These are phyloP conservation scores for Xylariaceae sp. DNA, from an alignment of 2,329 filamentous ascomycete species.

Conservation along the genomic window DNA sequence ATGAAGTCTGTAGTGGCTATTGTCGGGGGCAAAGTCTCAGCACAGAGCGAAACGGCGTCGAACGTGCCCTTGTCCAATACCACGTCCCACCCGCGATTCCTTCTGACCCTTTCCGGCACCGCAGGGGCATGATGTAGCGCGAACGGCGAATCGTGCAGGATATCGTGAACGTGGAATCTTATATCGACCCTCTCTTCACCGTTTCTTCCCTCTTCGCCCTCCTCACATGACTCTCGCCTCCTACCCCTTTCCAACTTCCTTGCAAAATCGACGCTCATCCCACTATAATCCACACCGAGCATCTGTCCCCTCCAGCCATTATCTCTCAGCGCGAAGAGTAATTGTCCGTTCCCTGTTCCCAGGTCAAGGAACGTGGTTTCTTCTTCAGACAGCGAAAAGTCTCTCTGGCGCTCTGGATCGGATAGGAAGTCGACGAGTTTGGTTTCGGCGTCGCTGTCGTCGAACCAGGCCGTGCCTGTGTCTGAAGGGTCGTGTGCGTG, in stretches of 20 bases:
- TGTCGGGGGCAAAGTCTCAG: constrained; percentile 36
- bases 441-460: constrained; percentile 80
- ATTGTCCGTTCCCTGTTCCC: constrained; percentile 88
- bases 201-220: not conserved
- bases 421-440: constrained; percentile 71
- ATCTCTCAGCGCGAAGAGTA: constrained; percentile 76
- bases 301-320: constrained; percentile 62
- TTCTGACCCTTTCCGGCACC: constrained; percentile 7
- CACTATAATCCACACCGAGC: constrained; percentile 86
- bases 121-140: constrained; percentile 30
- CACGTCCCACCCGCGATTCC: constrained; percentile 67
- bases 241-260: constrained; percentile 50
- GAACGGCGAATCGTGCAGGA: constrained; percentile 44
- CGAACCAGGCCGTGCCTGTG: constrained; percentile 93
- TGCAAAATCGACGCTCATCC: constrained; percentile 70
- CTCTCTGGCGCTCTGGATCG: constrained; percentile 16
- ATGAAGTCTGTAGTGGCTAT: not conserved
- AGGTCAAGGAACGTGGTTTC: constrained; percentile 72
- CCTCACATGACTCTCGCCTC: constrained; percentile 24
- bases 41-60: constrained; percentile 81
- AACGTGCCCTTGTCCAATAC: constrained; percentile 98
- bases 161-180: constrained; percentile 58
- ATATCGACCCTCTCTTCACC: constrained; percentile 23
- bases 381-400: constrained; percentile 11
- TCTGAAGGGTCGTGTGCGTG: constrained; percentile 68